A percentile compares a stretch with the other conserved stretches of the same genome.
Conservation (phyloP, 129 eudicot species). For the Solidago caesia region DNA sequence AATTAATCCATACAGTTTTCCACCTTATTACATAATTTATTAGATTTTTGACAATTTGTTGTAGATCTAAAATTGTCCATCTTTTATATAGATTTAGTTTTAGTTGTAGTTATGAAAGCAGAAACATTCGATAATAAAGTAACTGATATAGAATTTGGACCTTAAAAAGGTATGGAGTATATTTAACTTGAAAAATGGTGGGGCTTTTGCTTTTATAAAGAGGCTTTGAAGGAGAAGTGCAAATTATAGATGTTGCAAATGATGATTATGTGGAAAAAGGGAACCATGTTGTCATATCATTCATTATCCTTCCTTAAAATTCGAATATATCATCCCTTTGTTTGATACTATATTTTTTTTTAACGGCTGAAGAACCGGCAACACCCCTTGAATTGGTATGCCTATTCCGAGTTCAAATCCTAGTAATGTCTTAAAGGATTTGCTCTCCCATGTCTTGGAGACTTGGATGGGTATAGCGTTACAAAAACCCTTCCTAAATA, state of each 20-base stretch:
- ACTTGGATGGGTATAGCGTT: too few species aligned
- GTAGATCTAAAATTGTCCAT: constrained; percentile 14
- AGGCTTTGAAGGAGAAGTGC: constrained; percentile 31
- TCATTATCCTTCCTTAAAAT: constrained; percentile 6
- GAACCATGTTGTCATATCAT: constrained; percentile 30
- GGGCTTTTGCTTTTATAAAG: constrained; percentile 9
- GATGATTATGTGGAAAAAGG: constrained; percentile 21
- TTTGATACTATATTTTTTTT: too few species aligned
- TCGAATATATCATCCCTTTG: background rate
- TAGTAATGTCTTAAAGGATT: too few species aligned
- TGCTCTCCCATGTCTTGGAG: too few species aligned
- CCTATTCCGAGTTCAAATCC: too few species aligned
- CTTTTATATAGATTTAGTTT: background rate
- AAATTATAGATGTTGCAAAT: constrained; percentile 31
- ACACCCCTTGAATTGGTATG: too few species aligned
- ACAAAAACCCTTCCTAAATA: too few species aligned
- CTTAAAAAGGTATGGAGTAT: background rate
- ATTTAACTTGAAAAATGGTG: too few species aligned
- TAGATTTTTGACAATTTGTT: constrained; percentile 16
- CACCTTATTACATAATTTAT: constrained; percentile 26
- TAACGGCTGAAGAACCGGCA: too few species aligned
- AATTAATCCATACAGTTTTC: constrained; percentile 22
- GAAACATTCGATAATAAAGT: background rate
- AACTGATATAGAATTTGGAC: constrained; percentile 2
- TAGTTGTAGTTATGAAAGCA: background rate